These are phyloP conservation scores for Aspergillus nidulans DNA, from an alignment of 495 filamentous ascomycete genomes.

Conservation along the genomic window DNA sequence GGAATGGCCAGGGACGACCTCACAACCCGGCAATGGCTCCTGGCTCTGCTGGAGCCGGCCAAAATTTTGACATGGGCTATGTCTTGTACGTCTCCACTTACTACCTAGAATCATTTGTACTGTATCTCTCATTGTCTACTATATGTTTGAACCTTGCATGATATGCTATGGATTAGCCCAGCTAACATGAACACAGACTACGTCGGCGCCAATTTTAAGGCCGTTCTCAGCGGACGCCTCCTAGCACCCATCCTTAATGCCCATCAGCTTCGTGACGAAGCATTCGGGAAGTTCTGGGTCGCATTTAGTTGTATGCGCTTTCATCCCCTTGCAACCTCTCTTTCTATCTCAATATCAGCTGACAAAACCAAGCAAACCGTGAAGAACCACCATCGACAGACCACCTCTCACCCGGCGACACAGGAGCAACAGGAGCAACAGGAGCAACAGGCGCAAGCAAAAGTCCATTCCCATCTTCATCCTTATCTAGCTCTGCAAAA, in stretches of 20 bases:
- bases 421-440: background rate
- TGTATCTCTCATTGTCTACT: background rate
- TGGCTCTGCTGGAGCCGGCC: slow-evolving; percentile 26
- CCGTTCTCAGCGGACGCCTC: slow-evolving; percentile 33
- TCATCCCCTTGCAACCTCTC: background rate
- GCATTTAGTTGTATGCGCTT: slow-evolving; percentile 30
- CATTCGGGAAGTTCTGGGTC: slow-evolving; percentile 43
- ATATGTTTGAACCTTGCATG: background rate
- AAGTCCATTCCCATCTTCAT: too few relatives aligned
- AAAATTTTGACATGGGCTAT: slow-evolving; percentile 29
- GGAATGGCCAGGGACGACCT: slow-evolving; percentile 10
- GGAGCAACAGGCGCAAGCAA: slow-evolving; percentile 7
- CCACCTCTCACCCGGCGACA: background rate
- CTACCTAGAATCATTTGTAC: background rate
- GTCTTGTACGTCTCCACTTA: slow-evolving; percentile 22
- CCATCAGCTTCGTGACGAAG: slow-evolving; percentile 33
- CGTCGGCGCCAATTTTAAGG: slow-evolving; percentile 27
- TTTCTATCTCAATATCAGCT: background rate
- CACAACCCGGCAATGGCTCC: slow-evolving; percentile 18
- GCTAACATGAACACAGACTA: slow-evolving; percentile 25
- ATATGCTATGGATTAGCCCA: background rate
- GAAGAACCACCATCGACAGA: background rate
- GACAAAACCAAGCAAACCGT: background rate
- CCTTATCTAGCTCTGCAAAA: background rate
- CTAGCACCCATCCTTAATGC: slow-evolving; percentile 36